Conservation (phyloP, 2,329 filamentous ascomycete species). For the Botrytis hyacinthi region DNA sequence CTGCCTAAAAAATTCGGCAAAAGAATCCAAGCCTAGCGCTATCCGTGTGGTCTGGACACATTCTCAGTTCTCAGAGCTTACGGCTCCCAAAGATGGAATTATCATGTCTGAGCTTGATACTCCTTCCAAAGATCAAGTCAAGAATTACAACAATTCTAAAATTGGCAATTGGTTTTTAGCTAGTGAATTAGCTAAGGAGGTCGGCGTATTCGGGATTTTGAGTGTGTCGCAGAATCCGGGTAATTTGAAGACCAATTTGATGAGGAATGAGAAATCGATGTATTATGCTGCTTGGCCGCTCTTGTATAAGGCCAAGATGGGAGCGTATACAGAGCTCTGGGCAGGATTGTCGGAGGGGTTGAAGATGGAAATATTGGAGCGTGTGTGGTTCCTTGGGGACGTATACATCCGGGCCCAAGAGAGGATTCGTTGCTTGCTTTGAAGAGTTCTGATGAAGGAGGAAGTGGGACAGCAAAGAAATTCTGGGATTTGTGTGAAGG, state of each 20-base stretch:
- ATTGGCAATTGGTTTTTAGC: slow-evolving; percentile 29
- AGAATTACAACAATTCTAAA: slow-evolving; percentile 27
- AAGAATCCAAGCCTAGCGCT: not conserved
- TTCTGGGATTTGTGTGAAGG: slow-evolving; percentile 33
- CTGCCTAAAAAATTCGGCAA: slow-evolving; percentile 35
- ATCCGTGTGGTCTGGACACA: slow-evolving; percentile 26
- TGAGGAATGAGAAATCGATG: slow-evolving; percentile 1
- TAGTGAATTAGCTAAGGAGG: slow-evolving; percentile 19
- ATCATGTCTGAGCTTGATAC: slow-evolving; percentile 11
- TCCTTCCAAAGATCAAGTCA: slow-evolving; percentile 3
- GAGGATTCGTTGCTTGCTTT: slow-evolving; percentile 27
- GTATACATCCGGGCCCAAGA: slow-evolving; percentile 42
- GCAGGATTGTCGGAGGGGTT: slow-evolving; percentile 19
- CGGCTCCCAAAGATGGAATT: slow-evolving; percentile 4
- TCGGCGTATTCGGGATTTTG: slow-evolving; percentile 22
- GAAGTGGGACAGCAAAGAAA: slow-evolving; percentile 27
- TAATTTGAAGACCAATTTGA: slow-evolving; percentile 24
- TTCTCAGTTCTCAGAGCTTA: slow-evolving; percentile 18
- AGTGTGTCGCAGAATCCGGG: slow-evolving; percentile 30
- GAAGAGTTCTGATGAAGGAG: slow-evolving; percentile 27
- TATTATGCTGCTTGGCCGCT: not conserved
- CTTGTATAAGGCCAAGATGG: slow-evolving; percentile 12
- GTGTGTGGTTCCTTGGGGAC: slow-evolving; percentile 34
- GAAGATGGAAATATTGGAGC: slow-evolving; percentile 18
- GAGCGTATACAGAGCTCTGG: slow-evolving; percentile 24